A percentile compares a stretch with the other conserved stretches of the same genome.
Evolutionary conservation across 495 filamentous ascomycete genomes (phyloP).

Genomic region (Apiosordaria backusii): DNA sequence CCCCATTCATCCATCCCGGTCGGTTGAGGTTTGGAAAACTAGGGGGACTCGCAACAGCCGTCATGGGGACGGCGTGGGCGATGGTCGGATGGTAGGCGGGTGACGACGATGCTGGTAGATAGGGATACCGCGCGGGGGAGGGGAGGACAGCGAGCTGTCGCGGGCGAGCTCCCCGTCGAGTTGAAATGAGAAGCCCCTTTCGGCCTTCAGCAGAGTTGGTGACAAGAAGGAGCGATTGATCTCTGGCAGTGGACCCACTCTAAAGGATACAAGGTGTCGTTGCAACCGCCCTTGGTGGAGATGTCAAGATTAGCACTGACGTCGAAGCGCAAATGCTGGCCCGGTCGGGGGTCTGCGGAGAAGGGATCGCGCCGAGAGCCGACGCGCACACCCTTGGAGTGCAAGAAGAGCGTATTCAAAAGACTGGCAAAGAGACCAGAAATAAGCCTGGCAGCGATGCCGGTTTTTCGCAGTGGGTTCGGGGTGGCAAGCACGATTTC

Average conservation of each 20-base stretch:
- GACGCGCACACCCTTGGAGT: background rate
- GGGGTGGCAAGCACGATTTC: conserved; percentile 20
- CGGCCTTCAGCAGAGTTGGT: conserved; percentile 7
- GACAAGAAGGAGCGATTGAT: conserved; percentile 15
- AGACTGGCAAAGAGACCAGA: background rate
- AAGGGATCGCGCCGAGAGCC: conserved; percentile 6
- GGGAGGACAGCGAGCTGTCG: conserved; percentile 22
- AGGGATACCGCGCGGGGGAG: conserved; percentile 33
- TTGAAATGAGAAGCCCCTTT: conserved; percentile 17
- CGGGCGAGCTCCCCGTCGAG: conserved; percentile 11
- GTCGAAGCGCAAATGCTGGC: conserved; percentile 20
- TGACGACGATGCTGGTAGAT: conserved; percentile 10
- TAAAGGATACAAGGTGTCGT: conserved; percentile 13
- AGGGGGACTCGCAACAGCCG: conserved; percentile 91
- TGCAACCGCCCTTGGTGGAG: conserved; percentile 22
- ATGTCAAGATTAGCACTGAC: conserved; percentile 20
- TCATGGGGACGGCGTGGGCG: conserved; percentile 59
- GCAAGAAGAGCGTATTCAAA: background rate
- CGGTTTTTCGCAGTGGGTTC: conserved; percentile 6
- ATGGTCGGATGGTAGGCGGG: background rate
- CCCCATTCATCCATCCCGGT: conserved; percentile 70
- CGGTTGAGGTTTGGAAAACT: conserved; percentile 71
- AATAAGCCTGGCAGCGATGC: conserved; percentile 11
- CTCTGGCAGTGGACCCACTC: conserved; percentile 9
- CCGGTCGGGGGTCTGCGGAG: conserved; percentile 12